Evolutionary conservation across 2,329 filamentous ascomycete species (phyloP).

Genomic region (Scedosporium boydii): DNA sequence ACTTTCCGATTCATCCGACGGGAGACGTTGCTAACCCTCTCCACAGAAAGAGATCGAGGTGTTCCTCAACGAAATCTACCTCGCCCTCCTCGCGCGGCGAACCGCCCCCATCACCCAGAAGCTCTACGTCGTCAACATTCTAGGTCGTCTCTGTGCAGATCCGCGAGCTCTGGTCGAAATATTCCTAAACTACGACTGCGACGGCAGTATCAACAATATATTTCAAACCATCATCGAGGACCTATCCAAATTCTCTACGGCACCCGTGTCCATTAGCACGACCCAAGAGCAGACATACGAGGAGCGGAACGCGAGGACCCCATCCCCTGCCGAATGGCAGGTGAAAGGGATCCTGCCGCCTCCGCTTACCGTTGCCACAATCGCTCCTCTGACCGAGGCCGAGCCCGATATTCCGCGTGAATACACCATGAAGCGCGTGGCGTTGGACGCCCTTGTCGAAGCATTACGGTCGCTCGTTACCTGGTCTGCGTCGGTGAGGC

Average conservation of each 20-base stretch:
- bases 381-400: constrained; percentile 47
- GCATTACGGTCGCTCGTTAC: constrained; percentile 83
- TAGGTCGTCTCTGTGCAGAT: constrained; percentile 77
- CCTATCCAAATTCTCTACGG: constrained; percentile 75
- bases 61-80: constrained; percentile 93
- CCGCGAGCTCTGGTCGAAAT: constrained; percentile 85
- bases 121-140: constrained; percentile 77
- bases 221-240: constrained; percentile 94
- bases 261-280: constrained; percentile 64
- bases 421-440: constrained; percentile 82
- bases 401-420: constrained; percentile 75
- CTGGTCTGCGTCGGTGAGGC: constrained; percentile 63
- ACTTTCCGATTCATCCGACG: background rate
- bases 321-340: constrained; percentile 68
- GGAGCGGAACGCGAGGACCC: constrained; percentile 59
- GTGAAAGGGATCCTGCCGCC: constrained; percentile 77
- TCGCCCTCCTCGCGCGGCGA: constrained; percentile 80
- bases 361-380: constrained; percentile 70
- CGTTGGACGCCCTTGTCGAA: constrained; percentile 80
- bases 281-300: constrained; percentile 79
- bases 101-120: constrained; percentile 86
- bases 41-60: constrained; percentile 88
- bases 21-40: constrained; percentile 15
- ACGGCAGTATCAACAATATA: constrained; percentile 90
- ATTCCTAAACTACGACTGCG: constrained; percentile 97